Base-by-base conservation (phyloP, 441 rosid genomes). In the Brassica balearica region DNA sequence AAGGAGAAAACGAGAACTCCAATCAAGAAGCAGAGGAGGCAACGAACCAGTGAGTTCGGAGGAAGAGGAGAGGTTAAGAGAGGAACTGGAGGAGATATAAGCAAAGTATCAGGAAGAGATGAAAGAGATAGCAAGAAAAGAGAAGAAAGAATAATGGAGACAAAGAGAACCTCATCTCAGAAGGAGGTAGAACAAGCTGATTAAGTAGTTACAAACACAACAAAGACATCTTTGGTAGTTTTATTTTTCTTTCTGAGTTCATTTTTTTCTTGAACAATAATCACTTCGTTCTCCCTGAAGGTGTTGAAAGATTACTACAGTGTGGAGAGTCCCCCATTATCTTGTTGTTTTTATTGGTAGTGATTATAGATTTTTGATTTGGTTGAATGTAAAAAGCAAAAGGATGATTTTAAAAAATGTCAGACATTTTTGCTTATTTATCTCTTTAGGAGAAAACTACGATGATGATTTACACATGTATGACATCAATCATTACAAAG, bases 71-170 rank as follows among this genome's bases (percentile, higher is more conserved):
- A 84, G 80, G 34, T 43, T 86, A 67, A 80, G 72, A 68, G 22
- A 73, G 73, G 87, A 86, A 82, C 77, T 88, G 63, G 80, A 76
- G 73, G 81, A 56, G 81, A 87, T 88, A 41, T 89, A 90, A 77
- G 71, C 70, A n/a, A 80, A 84, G 74, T 88, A 85, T 59, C 80
- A 62, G 77, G 86, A 87, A 65, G 81, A 84, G 15, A 69, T 89
- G 60, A 72, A 83, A 77, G 85, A 85, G 67, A 74, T 89, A 68
- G 59, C 72, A 36, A 88, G 82, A 82, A 67, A 78, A 82, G 86
- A 77, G 83, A 87, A 43, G 89, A 86, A 72, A 90, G 89, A 20
- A 85, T 92, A 66, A 25, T 81, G 55, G 85, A 85, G 83, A 84
- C 83, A 1, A 85, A 72, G 73, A 89, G 55, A 34, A 92, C 77